phyloP scores from a whole-genome alignment of 768 basidiomycete genomes.

The Serendipita sp. region DNA sequence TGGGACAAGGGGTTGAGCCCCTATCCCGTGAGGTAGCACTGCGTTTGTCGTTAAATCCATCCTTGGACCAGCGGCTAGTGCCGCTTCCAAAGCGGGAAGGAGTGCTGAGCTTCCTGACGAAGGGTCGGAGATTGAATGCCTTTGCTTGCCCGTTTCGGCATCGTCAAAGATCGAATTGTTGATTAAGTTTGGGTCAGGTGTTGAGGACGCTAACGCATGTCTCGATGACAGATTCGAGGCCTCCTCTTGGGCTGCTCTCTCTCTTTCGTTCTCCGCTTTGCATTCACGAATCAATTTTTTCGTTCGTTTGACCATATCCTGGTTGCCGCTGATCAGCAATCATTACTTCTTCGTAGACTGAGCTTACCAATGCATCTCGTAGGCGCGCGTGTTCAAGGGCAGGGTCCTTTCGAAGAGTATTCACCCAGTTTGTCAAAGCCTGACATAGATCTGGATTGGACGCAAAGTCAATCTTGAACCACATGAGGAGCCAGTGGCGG shows the following conservation, averaged over 20 bases:
- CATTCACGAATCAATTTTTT: slow-evolving; percentile 74
- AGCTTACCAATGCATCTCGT: slow-evolving; percentile 49
- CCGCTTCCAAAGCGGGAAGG: background rate
- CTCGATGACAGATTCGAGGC: too few species aligned
- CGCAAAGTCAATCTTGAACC: slow-evolving; percentile 78
- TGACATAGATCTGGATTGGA: slow-evolving; percentile 62
- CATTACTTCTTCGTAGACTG: slow-evolving; percentile 10
- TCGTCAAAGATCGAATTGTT: too few species aligned
- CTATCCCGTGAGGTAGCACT: background rate
- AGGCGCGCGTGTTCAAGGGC: slow-evolving; percentile 38
- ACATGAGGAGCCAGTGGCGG: slow-evolving; percentile 80
- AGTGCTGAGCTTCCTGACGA: background rate
- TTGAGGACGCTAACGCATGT: too few species aligned
- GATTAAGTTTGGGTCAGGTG: too few species aligned
- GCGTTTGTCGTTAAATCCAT: too few species aligned
- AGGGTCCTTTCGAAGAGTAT: slow-evolving; percentile 58
- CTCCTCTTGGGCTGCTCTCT: background rate
- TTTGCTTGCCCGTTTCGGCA: too few species aligned
- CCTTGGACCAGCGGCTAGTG: background rate
- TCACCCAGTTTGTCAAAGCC: slow-evolving; percentile 64
- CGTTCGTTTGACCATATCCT: slow-evolving; percentile 70
- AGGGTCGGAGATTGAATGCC: too few species aligned
- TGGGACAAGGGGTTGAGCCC: slow-evolving; percentile 23
- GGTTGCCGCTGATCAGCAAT: background rate
- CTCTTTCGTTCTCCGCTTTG: slow-evolving; percentile 24